Percentiles rank a stretch among this genome's conserved stretches.
phyloP scores from a whole-genome alignment of 306 rosid genomes.

The Cyclanthera cordifolia region DNA sequence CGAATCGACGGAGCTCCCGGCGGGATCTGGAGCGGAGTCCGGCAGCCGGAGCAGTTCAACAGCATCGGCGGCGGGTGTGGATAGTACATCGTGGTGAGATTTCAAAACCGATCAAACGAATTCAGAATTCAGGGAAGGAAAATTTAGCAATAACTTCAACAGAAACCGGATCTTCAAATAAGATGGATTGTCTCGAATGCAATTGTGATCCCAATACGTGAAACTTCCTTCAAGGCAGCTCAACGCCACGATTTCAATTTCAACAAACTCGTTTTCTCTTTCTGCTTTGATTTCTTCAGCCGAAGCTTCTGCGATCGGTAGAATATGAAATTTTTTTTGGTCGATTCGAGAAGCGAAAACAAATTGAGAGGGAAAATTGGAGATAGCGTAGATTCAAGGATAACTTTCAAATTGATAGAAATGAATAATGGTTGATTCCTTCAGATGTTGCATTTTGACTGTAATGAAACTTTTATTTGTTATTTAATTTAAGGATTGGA shows the following conservation, averaged over 20 bases:
- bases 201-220: background rate
- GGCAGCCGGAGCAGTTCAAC: conserved; percentile 74
- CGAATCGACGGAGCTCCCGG: conserved; percentile 71
- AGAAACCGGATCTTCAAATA: background rate
- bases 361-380: too few species aligned
- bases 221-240: background rate
- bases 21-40: conserved; percentile 63
- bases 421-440: background rate
- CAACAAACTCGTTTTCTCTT: background rate
- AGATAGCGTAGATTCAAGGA: background rate
- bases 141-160: background rate
- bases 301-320: background rate
- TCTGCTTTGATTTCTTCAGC: background rate
- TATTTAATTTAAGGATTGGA: background rate
- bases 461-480: too few species aligned
- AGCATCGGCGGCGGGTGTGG: conserved; percentile 30
- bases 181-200: background rate
- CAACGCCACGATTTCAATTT: background rate
- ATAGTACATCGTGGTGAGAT: conserved; percentile 11
- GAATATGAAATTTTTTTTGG: background rate
- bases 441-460: background rate
- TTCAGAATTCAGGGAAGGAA: background rate
- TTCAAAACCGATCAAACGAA: background rate
- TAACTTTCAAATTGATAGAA: background rate
- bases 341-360: background rate